Conservation (phyloP, 176 grass and related monocot genomes). For the Saccharum officinarum region DNA sequence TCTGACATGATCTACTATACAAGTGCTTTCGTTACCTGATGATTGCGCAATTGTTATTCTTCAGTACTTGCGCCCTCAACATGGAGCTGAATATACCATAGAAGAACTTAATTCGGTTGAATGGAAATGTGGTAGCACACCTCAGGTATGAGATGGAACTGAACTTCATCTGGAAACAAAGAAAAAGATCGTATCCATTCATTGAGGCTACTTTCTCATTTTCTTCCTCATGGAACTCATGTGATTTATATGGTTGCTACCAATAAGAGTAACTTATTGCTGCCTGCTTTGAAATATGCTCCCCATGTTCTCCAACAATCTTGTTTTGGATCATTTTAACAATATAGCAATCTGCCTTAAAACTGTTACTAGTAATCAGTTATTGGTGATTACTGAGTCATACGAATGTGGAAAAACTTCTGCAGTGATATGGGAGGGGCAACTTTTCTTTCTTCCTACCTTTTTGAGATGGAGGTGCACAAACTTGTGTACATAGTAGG, state of each 20-base stretch:
- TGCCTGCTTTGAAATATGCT: not conserved
- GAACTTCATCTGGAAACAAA: constrained; percentile 5
- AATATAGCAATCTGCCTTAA: not conserved
- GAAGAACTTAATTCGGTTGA: not conserved
- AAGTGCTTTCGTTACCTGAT: not conserved
- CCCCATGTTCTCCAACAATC: not conserved
- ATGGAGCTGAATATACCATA: too few relatives aligned
- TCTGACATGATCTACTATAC: not conserved
- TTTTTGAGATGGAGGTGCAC: not conserved
- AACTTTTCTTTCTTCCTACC: not conserved
- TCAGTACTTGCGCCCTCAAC: not conserved
- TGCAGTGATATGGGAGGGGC: not conserved
- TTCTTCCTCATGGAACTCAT: not conserved
- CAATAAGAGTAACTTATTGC: not conserved
- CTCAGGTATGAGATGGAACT: constrained; percentile 58
- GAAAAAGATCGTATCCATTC: not conserved
- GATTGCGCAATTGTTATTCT: not conserved
- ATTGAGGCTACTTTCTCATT: not conserved
- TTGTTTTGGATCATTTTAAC: not conserved
- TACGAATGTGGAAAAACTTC: not conserved
- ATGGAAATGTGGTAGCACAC: constrained; percentile 76
- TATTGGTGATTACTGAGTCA: not conserved
- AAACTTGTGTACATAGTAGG: not conserved
- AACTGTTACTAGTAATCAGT: not conserved
- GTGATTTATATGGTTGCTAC: not conserved